These are phyloP conservation scores for Paraphoma sp. DNA, from an alignment of 2,329 filamentous ascomycete genomes.

Conservation along the genomic window DNA sequence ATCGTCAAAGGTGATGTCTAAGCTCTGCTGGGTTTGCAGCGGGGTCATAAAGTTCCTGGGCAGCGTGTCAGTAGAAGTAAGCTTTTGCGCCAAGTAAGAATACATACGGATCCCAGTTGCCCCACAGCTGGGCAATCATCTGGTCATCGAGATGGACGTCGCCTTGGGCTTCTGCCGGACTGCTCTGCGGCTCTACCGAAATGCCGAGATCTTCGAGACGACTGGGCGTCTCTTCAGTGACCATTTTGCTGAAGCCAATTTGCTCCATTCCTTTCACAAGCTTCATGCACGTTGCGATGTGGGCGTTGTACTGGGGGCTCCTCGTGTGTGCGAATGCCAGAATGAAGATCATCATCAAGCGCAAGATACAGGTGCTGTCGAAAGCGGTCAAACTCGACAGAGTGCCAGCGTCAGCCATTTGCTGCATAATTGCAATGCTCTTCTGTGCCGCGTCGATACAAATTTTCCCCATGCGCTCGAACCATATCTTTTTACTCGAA, in stretches of 20 bases:
- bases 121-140: conserved; percentile 39
- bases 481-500: conserved; percentile 38
- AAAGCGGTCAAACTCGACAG: conserved; percentile 44
- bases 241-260: conserved; percentile 45
- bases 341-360: conserved; percentile 45
- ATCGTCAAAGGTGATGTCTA: conserved; percentile 43
- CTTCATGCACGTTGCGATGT: conserved; percentile 34
- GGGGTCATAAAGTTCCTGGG: conserved; percentile 40
- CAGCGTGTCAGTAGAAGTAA: no score
- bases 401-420: conserved; percentile 33
- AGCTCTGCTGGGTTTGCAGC: conserved; percentile 41
- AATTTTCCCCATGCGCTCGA: conserved; percentile 42
- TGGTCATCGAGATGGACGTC: conserved; percentile 34
- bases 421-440: conserved; percentile 33
- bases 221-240: conserved; percentile 40
- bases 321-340: conserved; percentile 42
- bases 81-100: no score
- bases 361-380: conserved; percentile 44
- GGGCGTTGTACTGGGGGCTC: conserved; percentile 29
- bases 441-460: conserved; percentile 43
- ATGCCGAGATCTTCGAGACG: conserved; percentile 42
- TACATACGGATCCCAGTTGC: conserved; percentile 41
- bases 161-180: conserved; percentile 4
- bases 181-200: conserved; percentile 14
- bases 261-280: conserved; percentile 38